Percentiles rank a stretch among this genome's conserved stretches.
Conservation (phyloP, 2,329 filamentous ascomycete species). For the Monilinia fructigena region DNA sequence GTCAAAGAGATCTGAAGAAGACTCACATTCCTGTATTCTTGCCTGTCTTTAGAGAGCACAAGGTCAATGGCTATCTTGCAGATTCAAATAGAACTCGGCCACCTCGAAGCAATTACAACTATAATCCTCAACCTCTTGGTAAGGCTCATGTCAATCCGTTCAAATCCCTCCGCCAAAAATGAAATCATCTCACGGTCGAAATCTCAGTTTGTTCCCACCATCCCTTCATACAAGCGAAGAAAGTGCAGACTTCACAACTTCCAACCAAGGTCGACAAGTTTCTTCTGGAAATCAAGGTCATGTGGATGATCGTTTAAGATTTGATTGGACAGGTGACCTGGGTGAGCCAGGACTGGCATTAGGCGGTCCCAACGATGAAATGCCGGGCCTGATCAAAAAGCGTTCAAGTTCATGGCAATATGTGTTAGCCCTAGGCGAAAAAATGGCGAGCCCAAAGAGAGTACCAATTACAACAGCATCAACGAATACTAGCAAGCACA, state of each 20-base stretch:
- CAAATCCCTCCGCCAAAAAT: constrained; percentile 34
- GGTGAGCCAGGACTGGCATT: constrained; percentile 28
- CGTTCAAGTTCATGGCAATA: constrained; percentile 30
- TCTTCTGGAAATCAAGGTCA: constrained; percentile 11
- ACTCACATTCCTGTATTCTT: constrained; percentile 34
- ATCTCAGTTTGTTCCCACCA: constrained; percentile 18
- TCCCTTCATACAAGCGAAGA: constrained; percentile 24
- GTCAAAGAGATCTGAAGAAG: constrained; percentile 36
- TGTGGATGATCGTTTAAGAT: constrained; percentile 15
- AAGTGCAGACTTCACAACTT: constrained; percentile 22
- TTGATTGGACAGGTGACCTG: constrained; percentile 30
- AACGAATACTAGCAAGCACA: neutral
- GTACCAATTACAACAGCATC: neutral
- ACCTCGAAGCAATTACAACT: constrained; percentile 23
- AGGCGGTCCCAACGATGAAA: neutral
- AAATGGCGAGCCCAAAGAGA: constrained; percentile 8
- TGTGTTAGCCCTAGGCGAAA: constrained; percentile 26
- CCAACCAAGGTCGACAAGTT: constrained; percentile 9
- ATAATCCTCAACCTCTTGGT: constrained; percentile 30
- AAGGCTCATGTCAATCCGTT: constrained; percentile 37
- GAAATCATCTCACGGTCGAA: constrained; percentile 19
- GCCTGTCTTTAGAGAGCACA: constrained; percentile 34
- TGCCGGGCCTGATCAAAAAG: constrained; percentile 5
- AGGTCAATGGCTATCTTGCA: constrained; percentile 38
- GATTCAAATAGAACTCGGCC: constrained; percentile 34